Base-by-base conservation (phyloP, 371 early-diverging fungal species). In the Gilbertella persicaria region DNA sequence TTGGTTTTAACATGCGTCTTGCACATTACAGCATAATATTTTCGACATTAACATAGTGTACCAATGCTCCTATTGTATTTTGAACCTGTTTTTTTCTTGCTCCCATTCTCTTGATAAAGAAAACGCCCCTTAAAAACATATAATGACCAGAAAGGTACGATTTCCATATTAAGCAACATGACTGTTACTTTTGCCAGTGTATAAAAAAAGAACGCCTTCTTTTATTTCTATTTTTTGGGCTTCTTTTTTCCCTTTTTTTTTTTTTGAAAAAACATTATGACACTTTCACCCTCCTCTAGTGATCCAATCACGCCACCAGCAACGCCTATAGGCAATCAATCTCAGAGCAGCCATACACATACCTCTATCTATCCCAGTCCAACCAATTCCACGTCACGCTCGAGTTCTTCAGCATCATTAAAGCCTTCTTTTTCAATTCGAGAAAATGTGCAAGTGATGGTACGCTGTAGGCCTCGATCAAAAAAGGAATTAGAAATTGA, bases 371-470 rank as follows among this genome's bases (percentile, higher is more conserved):
- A 33, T 10, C 33, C 33, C 2, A 33, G 33, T 9, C 33, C 33
- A 33, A 33, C 33, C 8, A 33, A 13, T 13, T 33, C 33, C 13
- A 12, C 33, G 13, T 33, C 33, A 12, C 33, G 2, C 8, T 33
- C 33, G 2, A 33, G 8, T 33, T 33, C 33, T 12, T 33, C 33
- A 12, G 8, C 33, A 8, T 12, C 33, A 12, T 33, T 13, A 33
- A 33, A 39, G 39, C 39, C 39, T 16, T 19, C 16, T 39, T 16
- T 16, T 39, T 16, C 39, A 3, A 20, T 39, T 33, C 35, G 37
- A 23, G 64, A 64, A 55, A 68, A 58, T 44, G 58, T 68, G 2
- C 53, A 64, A 50, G 69, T 68, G 6, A 68, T 58, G 20, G 69
- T 68, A 5, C 55, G 69, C 35, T 64, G 69, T 38, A 48, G 69